phyloP scores from a whole-genome alignment of 164 flowering plant genomes.

The Tetracentron sinense region DNA sequence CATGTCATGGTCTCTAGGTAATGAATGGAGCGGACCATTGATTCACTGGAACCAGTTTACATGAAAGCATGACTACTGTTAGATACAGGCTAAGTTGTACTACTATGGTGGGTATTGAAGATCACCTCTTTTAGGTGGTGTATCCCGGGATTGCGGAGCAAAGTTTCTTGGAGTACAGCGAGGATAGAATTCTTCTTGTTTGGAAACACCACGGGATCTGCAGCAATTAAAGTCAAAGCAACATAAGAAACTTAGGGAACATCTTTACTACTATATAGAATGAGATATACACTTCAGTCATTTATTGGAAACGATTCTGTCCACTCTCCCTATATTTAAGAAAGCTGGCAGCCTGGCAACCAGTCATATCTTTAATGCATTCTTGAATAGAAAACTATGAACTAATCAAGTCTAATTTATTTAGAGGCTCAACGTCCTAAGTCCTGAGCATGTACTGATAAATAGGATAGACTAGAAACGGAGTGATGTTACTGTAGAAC shows the following conservation, averaged over 20 bases:
- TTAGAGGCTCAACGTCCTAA: no score
- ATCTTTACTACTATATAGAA: neutral
- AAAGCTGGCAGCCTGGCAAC: neutral
- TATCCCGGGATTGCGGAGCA: slow-evolving; percentile 87
- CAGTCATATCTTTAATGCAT: no score
- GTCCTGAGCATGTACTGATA: no score
- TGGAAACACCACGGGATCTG: slow-evolving; percentile 51
- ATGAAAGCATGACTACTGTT: no score
- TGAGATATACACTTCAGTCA: neutral
- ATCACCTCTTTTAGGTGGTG: slow-evolving; percentile 94
- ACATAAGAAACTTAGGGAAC: neutral
- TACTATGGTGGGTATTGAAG: neutral
- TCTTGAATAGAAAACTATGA: no score
- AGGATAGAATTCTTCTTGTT: slow-evolving; percentile 61
- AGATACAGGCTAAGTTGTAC: neutral
- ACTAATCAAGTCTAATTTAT: no score
- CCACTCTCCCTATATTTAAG: neutral
- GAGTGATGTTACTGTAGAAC: no score
- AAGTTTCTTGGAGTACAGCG: slow-evolving; percentile 71
- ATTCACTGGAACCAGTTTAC: neutral
- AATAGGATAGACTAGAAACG: no score
- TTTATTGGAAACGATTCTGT: neutral
- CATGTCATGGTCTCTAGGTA: neutral
- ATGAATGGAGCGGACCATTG: neutral
- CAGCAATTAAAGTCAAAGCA: slow-evolving; percentile 7